These are phyloP conservation scores for Schwanniomyces yamadae DNA, from an alignment of 805 yeast species.

Conservation along the genomic window DNA sequence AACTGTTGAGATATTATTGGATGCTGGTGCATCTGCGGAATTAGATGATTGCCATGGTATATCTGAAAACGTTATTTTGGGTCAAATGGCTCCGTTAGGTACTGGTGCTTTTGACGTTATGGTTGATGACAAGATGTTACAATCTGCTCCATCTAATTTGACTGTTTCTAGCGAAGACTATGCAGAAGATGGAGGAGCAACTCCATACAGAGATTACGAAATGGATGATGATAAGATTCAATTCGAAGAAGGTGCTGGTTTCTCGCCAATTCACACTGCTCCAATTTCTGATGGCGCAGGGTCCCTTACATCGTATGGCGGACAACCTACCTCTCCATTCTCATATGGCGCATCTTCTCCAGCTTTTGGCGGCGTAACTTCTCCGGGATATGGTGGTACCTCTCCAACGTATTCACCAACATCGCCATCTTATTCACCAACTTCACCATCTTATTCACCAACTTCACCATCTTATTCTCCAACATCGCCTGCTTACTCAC, in stretches of 20 bases:
- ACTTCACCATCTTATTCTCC: slow-evolving; percentile 75
- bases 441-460: slow-evolving; percentile 70
- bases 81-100: slow-evolving; percentile 98
- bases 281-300: slow-evolving; percentile 72
- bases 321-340: slow-evolving; percentile 51
- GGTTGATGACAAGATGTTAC: slow-evolving; percentile 86
- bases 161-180: slow-evolving; percentile 24
- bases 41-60: slow-evolving; percentile 98
- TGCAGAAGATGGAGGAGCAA: slow-evolving; percentile 69
- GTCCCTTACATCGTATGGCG: slow-evolving; percentile 87
- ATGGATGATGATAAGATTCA: slow-evolving; percentile 60
- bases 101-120: slow-evolving; percentile 96
- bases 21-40: slow-evolving; percentile 98
- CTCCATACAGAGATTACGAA: slow-evolving; percentile 79
- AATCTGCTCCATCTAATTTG: slow-evolving; percentile 55
- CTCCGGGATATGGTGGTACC: slow-evolving; percentile 68
- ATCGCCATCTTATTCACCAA: slow-evolving; percentile 57
- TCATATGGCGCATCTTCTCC: slow-evolving; percentile 49
- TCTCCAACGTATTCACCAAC: slow-evolving; percentile 72
- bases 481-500: slow-evolving; percentile 59
- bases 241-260: slow-evolving; percentile 72
- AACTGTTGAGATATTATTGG: slow-evolving; percentile 94
- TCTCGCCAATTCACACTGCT: slow-evolving; percentile 94
- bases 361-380: slow-evolving; percentile 50
- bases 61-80: slow-evolving; percentile 94